phyloP scores from a whole-genome alignment of 2,329 filamentous ascomycete species.

The Xylaria polymorpha region DNA sequence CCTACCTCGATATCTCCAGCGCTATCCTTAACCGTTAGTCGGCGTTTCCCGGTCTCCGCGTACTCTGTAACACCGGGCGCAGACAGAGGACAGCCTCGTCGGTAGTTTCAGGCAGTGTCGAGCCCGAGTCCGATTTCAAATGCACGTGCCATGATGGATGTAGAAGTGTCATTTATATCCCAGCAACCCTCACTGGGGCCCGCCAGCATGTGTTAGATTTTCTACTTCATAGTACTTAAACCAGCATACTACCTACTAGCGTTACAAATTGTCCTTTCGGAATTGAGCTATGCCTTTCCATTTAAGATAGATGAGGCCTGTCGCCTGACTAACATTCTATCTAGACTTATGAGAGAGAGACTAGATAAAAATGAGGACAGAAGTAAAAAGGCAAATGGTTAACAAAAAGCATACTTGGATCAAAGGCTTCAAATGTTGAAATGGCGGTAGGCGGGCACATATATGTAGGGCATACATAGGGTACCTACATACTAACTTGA shows the following conservation, averaged over 20 bases:
- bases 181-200: not conserved
- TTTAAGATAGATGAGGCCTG: no score
- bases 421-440: no score
- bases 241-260: not conserved
- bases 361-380: not conserved
- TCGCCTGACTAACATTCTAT: no score
- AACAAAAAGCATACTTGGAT: not conserved
- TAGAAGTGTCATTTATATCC: not conserved
- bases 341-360: not conserved
- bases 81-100: not conserved
- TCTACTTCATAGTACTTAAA: not conserved
- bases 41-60: not conserved
- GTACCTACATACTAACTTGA: no score
- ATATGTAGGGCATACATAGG: no score
- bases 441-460: no score
- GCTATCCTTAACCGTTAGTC: not conserved
- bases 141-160: not conserved
- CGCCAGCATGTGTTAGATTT: not conserved
- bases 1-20: slow-evolving; percentile 5
- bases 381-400: not conserved
- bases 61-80: slow-evolving; percentile 10
- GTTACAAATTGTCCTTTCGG: not conserved
- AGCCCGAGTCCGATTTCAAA: not conserved
- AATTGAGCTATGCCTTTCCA: not conserved
- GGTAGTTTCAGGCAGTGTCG: slow-evolving; percentile 1